Conservation (phyloP, 495 filamentous ascomycete species). For the Podospora pseudopauciseta region DNA sequence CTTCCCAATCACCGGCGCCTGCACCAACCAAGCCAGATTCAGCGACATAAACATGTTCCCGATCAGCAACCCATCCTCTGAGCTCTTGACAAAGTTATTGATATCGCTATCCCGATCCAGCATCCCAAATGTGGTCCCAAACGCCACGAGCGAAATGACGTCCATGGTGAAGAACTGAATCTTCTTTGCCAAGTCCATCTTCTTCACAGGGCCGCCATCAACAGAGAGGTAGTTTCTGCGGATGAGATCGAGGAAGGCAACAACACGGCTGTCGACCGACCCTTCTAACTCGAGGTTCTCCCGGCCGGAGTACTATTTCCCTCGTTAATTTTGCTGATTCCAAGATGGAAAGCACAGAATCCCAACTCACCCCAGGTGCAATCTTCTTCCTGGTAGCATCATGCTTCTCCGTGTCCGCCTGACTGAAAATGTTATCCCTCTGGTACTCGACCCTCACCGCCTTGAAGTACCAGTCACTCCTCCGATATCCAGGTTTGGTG, state of each 20-base stretch:
- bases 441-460: constrained; percentile 30
- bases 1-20: constrained; percentile 33
- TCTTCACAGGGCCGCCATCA: constrained; percentile 27
- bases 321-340: no score
- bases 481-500: constrained; percentile 27
- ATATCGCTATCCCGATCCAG: constrained; percentile 34
- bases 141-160: constrained; percentile 37
- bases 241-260: constrained; percentile 41
- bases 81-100: constrained; percentile 26
- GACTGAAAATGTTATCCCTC: constrained; percentile 35
- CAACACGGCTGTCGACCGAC: constrained; percentile 41
- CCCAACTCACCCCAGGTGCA: constrained; percentile 34
- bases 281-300: constrained; percentile 33
- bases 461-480: constrained; percentile 30
- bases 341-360: not conserved
- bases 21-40: constrained; percentile 42
- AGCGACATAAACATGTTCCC: constrained; percentile 25
- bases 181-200: constrained; percentile 43
- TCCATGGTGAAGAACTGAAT: constrained; percentile 42
- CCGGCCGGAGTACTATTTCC: constrained; percentile 28
- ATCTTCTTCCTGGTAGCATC: constrained; percentile 33
- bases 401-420: constrained; percentile 33
- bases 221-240: constrained; percentile 43
- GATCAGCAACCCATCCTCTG: constrained; percentile 26
- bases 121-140: constrained; percentile 39